Conservation (phyloP, 805 yeast species). For the Yarrowia keelungensis region DNA sequence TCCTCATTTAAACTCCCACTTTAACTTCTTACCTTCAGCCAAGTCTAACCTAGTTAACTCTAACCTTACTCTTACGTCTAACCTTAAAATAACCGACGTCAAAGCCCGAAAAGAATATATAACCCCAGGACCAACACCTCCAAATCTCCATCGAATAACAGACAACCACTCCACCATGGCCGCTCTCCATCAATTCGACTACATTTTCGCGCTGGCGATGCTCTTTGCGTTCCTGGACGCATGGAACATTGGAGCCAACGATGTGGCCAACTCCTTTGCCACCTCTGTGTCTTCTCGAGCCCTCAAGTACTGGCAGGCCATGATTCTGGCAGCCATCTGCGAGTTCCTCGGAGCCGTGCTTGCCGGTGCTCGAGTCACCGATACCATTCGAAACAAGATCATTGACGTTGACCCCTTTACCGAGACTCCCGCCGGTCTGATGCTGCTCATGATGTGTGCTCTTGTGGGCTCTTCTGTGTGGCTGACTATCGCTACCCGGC, state of each 20-base stretch:
- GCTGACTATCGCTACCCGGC: constrained; percentile 68
- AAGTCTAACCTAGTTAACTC: constrained; percentile 5
- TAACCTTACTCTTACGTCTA: background rate
- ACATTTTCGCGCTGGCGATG: constrained; percentile 71
- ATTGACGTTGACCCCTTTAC: constrained; percentile 59
- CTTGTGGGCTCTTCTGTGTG: constrained; percentile 74
- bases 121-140: background rate
- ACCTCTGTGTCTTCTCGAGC: constrained; percentile 76
- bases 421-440: constrained; percentile 69
- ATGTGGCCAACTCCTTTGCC: constrained; percentile 81
- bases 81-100: constrained; percentile 5
- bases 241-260: constrained; percentile 82
- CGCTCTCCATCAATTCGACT: constrained; percentile 57
- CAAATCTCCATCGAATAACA: background rate
- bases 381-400: constrained; percentile 71
- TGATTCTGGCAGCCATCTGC: constrained; percentile 71
- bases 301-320: constrained; percentile 75
- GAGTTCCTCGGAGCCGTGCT: constrained; percentile 78
- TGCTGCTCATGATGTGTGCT: constrained; percentile 79
- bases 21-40: too few relatives aligned
- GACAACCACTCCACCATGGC: constrained; percentile 5
- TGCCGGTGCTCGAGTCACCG: constrained; percentile 76
- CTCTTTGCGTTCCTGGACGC: constrained; percentile 79
- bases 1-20: too few relatives aligned
- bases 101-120: constrained; percentile 30